These are phyloP conservation scores for Neurospora sp. DNA, from an alignment of 495 filamentous ascomycete species.

Conservation along the genomic window DNA sequence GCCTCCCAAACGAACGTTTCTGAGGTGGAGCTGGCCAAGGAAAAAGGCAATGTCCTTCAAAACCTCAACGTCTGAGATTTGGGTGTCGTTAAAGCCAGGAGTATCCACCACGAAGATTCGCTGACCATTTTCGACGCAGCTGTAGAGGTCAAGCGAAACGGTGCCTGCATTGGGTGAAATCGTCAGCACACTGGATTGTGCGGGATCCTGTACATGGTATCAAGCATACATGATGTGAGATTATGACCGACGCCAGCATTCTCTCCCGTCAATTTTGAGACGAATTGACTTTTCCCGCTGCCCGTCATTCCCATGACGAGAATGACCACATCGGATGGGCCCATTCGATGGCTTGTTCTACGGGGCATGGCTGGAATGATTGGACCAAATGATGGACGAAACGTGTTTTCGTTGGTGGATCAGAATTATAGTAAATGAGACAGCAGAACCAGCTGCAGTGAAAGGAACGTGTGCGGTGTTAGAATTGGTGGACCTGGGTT, in stretches of 20 bases:
- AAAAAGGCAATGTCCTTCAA: conserved; percentile 28
- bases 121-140: conserved; percentile 10
- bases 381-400: neutral
- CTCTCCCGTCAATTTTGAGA: conserved; percentile 18
- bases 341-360: neutral
- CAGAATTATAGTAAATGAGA: neutral
- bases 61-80: conserved; percentile 26
- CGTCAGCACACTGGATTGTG: neutral
- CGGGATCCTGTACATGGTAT: neutral
- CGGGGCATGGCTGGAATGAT: neutral
- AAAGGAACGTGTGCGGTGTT: neutral
- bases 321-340: conserved; percentile 1
- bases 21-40: conserved; percentile 15
- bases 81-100: conserved; percentile 38
- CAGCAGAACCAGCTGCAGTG: neutral
- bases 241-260: conserved; percentile 13
- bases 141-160: neutral
- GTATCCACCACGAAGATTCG: conserved; percentile 29
- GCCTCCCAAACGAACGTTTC: neutral
- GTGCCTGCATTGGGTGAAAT: neutral
- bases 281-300: conserved; percentile 30
- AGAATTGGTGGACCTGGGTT: neutral
- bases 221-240: conserved; percentile 17
- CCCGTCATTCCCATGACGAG: conserved; percentile 30
- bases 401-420: neutral